Evolutionary conservation across 139 green algal species (phyloP).

Genomic region (Chlorella sp.): DNA sequence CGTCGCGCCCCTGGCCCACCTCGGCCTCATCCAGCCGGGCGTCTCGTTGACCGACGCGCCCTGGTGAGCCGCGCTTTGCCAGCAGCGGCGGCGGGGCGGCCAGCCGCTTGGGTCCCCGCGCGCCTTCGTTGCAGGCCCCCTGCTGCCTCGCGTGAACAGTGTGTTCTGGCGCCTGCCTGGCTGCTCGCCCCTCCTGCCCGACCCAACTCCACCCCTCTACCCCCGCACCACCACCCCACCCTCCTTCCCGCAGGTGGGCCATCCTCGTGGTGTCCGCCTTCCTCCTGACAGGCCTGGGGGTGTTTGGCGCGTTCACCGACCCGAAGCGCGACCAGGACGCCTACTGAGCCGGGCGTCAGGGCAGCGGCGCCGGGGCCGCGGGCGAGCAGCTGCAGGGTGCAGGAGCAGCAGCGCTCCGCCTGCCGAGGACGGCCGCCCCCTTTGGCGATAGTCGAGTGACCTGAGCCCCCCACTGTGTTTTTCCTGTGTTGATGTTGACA

Average conservation of each 20-base stretch:
- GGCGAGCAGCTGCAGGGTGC: too few species aligned
- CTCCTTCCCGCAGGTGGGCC: background rate
- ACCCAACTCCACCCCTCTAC: background rate
- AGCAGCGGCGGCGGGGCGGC: too few species aligned
- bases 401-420: too few species aligned
- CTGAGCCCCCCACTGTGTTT: too few species aligned
- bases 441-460: too few species aligned
- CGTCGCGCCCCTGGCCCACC: slow-evolving; percentile 30
- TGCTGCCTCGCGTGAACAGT: background rate
- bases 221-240: background rate
- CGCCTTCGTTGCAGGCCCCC: background rate
- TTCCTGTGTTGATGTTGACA: too few species aligned
- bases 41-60: background rate
- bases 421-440: too few species aligned
- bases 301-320: background rate
- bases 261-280: background rate
- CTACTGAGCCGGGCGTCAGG: too few species aligned
- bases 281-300: background rate
- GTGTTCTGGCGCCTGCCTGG: too few species aligned
- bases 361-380: too few species aligned
- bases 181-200: too few species aligned
- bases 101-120: too few species aligned
- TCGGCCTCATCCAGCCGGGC: slow-evolving; percentile 28
- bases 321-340: background rate
- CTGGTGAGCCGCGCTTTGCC: slow-evolving; percentile 1